Evolutionary conservation across 345 rosid species (phyloP).

Genomic region (Noccaea bulbosa): DNA sequence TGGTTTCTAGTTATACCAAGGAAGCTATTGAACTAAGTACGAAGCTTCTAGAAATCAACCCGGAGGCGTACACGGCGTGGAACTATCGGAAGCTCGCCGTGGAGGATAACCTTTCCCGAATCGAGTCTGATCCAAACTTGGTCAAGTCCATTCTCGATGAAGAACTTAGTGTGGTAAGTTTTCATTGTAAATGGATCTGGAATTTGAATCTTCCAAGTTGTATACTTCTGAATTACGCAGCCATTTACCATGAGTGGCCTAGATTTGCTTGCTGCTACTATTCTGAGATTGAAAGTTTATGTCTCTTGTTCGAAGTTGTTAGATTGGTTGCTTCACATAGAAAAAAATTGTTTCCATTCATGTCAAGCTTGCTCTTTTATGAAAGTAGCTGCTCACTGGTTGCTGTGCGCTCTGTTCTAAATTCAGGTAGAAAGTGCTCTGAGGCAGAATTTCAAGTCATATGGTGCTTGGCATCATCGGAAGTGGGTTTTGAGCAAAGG

Average conservation of each 20-base stretch:
- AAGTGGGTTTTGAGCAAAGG: slow-evolving; percentile 86
- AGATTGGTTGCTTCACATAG: not conserved
- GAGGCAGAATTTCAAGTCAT: slow-evolving; percentile 77
- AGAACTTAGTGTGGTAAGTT: slow-evolving; percentile 72
- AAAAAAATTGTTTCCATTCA: not conserved
- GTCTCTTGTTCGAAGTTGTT: not conserved
- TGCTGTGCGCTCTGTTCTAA: slow-evolving; percentile 4
- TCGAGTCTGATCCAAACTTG: slow-evolving; percentile 50
- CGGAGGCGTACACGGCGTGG: slow-evolving; percentile 90
- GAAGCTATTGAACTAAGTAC: slow-evolving; percentile 82
- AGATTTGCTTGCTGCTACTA: not conserved
- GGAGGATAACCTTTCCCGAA: slow-evolving; percentile 49
- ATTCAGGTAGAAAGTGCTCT: slow-evolving; percentile 78
- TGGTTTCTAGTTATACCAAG: slow-evolving; percentile 61
- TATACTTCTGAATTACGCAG: not conserved
- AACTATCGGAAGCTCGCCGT: slow-evolving; percentile 87
- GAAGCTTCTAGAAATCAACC: slow-evolving; percentile 81
- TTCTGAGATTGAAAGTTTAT: not conserved
- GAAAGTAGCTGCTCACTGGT: not conserved
- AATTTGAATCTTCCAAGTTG: not conserved
- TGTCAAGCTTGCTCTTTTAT: not conserved
- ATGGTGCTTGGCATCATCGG: slow-evolving; percentile 96
- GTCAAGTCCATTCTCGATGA: slow-evolving; percentile 61
- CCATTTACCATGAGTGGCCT: not conserved
- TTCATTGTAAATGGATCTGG: slow-evolving; percentile 13